Evolutionary conservation across 2,329 filamentous ascomycete genomes (phyloP).

Genomic region (Xylariaceae sp.): DNA sequence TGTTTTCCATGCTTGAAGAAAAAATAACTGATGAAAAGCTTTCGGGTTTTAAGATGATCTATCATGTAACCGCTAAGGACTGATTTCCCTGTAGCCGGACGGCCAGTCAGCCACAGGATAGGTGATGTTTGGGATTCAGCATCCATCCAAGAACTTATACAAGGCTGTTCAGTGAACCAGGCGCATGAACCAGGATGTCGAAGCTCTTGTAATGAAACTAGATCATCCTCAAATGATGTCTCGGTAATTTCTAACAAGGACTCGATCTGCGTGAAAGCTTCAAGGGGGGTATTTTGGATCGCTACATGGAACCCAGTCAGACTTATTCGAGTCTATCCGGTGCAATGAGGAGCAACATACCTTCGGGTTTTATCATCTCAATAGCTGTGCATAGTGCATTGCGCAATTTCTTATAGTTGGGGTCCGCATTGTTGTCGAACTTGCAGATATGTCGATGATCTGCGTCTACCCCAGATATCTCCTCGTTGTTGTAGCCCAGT

Average conservation of each 20-base stretch:
- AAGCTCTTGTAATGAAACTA: slow-evolving; percentile 21
- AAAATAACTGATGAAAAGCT: slow-evolving; percentile 27
- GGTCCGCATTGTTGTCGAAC: slow-evolving; percentile 28
- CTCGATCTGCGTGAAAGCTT: slow-evolving; percentile 14
- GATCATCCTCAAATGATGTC: slow-evolving; percentile 21
- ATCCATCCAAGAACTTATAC: slow-evolving; percentile 24
- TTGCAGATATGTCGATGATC: slow-evolving; percentile 36
- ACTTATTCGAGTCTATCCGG: background rate
- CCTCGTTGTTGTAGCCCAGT: slow-evolving; percentile 26
- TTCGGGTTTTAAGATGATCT: slow-evolving; percentile 20
- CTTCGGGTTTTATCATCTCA: slow-evolving; percentile 20
- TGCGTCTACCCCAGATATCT: slow-evolving; percentile 29
- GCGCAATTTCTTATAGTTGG: slow-evolving; percentile 32
- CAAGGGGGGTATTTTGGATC: slow-evolving; percentile 6
- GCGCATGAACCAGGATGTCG: slow-evolving; percentile 29
- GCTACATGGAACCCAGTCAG: slow-evolving; percentile 3
- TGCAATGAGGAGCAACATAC: background rate
- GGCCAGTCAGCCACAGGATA: slow-evolving; percentile 32
- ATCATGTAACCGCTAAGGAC: slow-evolving; percentile 32
- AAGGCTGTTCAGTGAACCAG: slow-evolving; percentile 27
- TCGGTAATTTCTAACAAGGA: slow-evolving; percentile 21
- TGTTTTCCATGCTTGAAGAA: slow-evolving; percentile 26
- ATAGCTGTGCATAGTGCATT: slow-evolving; percentile 30
- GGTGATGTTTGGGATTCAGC: slow-evolving; percentile 7
- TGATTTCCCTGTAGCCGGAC: slow-evolving; percentile 34